Evolutionary conservation across 345 rosid species (phyloP).

Genomic region (Anastatica hierochuntica): DNA sequence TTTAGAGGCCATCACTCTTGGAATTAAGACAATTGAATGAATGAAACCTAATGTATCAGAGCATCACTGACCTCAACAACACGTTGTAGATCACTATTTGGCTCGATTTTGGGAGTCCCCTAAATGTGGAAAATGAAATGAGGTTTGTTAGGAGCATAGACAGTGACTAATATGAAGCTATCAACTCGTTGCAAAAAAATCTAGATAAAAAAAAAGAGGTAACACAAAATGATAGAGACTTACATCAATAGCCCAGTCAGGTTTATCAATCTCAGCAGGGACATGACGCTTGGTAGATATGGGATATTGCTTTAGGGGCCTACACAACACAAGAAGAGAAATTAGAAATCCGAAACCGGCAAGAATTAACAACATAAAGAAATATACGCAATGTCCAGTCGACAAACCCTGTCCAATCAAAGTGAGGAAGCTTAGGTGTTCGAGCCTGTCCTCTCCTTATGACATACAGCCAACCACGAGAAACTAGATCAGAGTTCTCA

Average conservation of each 20-base stretch:
- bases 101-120: constrained; percentile 88
- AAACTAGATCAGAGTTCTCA: constrained; percentile 28
- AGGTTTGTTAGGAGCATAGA: not conserved
- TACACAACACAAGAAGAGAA: no score
- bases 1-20: not conserved
- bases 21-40: not conserved
- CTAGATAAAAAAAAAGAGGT: not conserved
- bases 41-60: not conserved
- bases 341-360: no score
- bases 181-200: not conserved
- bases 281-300: constrained; percentile 51
- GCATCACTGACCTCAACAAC: constrained; percentile 60
- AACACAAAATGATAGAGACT: constrained; percentile 19
- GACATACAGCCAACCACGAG: constrained; percentile 77
- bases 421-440: constrained; percentile 58
- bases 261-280: constrained; percentile 58
- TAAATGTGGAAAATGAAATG: constrained; percentile 17
- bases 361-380: not conserved
- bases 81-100: constrained; percentile 75
- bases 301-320: constrained; percentile 72
- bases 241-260: constrained; percentile 94
- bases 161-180: not conserved
- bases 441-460: constrained; percentile 62
- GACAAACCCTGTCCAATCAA: constrained; percentile 92
- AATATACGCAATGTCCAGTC: not conserved